Base-by-base conservation (phyloP, 164 flowering plant species). In the Aristolochia californica region DNA sequence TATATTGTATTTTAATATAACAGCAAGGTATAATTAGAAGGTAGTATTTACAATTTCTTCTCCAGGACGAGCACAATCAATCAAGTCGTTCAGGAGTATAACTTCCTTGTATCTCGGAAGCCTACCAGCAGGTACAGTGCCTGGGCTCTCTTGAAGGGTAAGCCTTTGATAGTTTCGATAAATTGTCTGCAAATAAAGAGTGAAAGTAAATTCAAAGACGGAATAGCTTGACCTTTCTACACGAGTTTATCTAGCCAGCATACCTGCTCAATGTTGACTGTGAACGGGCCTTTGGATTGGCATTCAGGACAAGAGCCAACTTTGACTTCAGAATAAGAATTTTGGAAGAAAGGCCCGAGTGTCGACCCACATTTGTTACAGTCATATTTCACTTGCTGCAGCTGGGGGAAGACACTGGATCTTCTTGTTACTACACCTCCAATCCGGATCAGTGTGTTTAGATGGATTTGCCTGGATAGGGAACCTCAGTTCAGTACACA, bases 251-350 rank as follows among this genome's bases (percentile, higher is more conserved):
- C 20, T 48, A 56, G 4, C 44, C 53, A 50, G 45, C 50, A 65
- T 58, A 89, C 99, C 91, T 87, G 97, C 75, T 93, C 99, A 59
- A 89, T 69, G 62, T 93, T 93, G 53, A 93, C 87, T 44, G 93
- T 87, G 75, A 93, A 93, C 47, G 99, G 99, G 57, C 99, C 99
- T 75, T 87, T 89, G 21, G 99, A 93, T 73, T 89, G 97, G 70
- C 99, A 93, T 76, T 87, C 99, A 44, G 97, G 96, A 62, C 99
- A 93, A 57, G 99, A 93, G 58, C 99, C 99, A 58, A 93, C 97
- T 68, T 84, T 89, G 51, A 93, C 96, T 70, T 89, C 99, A 43
- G 97, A 89, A 69, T 89, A 89, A 5, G 97, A 89, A 62, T 90
- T 93, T 76, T 93, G 99, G 61, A 93, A 84, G 76, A 93, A 93